Conservation (phyloP, 129 eudicot genomes). For the Arctium lappa region DNA sequence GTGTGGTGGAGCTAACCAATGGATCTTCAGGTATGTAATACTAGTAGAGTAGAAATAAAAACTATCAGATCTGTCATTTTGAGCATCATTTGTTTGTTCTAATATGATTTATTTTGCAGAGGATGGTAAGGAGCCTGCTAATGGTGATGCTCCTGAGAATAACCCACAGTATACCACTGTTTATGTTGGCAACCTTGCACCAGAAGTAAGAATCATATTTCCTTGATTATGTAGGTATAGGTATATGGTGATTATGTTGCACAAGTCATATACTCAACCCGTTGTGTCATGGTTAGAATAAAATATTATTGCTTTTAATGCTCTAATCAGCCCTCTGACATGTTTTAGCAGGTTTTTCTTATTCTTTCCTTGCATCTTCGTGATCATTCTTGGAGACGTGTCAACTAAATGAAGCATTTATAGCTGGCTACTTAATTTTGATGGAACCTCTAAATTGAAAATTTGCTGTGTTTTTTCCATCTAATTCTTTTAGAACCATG, state of each 20-base stretch:
- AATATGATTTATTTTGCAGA: conserved; percentile 43
- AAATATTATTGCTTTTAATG: background rate
- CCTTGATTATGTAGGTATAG: background rate
- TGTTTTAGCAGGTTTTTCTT: background rate
- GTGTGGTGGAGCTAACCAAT: conserved; percentile 82
- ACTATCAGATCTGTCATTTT: conserved; percentile 29
- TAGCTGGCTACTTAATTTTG: background rate
- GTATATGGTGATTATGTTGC: background rate
- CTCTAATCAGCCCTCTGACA: background rate
- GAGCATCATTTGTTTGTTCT: background rate
- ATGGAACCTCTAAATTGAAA: background rate
- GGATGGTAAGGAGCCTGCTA: conserved; percentile 76
- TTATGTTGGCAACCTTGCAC: conserved; percentile 94
- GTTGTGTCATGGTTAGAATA: background rate
- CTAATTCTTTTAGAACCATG: background rate
- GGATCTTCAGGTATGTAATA: conserved; percentile 40
- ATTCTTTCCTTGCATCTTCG: background rate
- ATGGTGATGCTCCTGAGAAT: conserved; percentile 82
- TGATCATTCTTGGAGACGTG: background rate
- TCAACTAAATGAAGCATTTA: background rate
- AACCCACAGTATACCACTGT: conserved; percentile 92
- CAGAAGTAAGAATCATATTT: conserved; percentile 56
- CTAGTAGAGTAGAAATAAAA: background rate
- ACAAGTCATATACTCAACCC: background rate
- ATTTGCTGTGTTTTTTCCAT: background rate